A percentile compares a stretch with the other conserved stretches of the same genome.
phyloP scores from a whole-genome alignment of 805 yeast species.

The Wickerhamomyces sydowiorum region DNA sequence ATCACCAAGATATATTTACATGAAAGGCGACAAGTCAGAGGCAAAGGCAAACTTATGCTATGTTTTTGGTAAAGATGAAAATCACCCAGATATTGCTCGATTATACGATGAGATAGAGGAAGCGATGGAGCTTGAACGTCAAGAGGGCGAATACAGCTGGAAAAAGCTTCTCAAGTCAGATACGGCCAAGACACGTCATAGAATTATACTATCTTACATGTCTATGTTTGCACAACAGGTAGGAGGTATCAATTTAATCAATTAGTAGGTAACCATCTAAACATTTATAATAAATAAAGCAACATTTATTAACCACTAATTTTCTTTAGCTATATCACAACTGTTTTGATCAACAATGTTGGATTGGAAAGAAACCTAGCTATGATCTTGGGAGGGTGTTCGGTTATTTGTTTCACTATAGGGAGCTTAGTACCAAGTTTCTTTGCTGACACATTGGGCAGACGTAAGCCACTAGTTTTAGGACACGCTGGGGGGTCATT shows the following conservation, averaged over 20 bases:
- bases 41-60: conserved; percentile 42
- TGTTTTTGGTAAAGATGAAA: conserved; percentile 34
- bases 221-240: conserved; percentile 68
- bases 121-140: conserved; percentile 38
- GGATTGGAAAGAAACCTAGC: conserved; percentile 46
- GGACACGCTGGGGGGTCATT: conserved; percentile 1
- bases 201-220: conserved; percentile 58
- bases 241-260: conserved; percentile 67
- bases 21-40: conserved; percentile 45
- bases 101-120: conserved; percentile 46
- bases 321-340: conserved; percentile 40
- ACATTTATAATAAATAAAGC: no score
- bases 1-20: conserved; percentile 68
- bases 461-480: conserved; percentile 43
- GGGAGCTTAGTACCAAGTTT: conserved; percentile 51
- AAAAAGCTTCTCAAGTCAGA: conserved; percentile 8
- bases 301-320: no score
- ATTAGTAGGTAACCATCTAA: conserved; percentile 37
- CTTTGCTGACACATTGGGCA: conserved; percentile 46
- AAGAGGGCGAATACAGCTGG: conserved; percentile 34
- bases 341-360: conserved; percentile 46
- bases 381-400: conserved; percentile 52
- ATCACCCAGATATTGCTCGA: conserved; percentile 32
- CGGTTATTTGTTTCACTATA: conserved; percentile 4
- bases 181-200: conserved; percentile 53